These are phyloP conservation scores for Melaleuca quinquenervia DNA, from an alignment of 345 rosid species.

Conservation along the genomic window DNA sequence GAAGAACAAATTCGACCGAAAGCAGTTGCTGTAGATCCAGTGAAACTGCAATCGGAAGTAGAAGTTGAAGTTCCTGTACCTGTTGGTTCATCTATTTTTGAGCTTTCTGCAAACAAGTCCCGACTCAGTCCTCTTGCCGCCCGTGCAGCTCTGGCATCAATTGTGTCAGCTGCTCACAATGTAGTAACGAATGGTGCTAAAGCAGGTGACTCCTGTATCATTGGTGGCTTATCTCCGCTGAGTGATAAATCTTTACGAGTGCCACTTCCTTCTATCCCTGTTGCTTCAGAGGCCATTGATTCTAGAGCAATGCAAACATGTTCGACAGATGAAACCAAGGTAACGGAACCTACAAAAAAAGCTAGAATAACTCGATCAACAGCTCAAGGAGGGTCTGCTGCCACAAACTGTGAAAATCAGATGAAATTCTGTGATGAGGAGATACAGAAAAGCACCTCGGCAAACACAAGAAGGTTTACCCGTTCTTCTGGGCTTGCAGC, in stretches of 20 bases:
- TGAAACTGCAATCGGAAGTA: background rate
- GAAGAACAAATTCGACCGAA: background rate
- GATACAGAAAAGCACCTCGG: background rate
- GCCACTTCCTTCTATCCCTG: background rate
- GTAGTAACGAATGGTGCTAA: background rate
- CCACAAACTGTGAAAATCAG: background rate
- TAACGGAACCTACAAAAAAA: background rate
- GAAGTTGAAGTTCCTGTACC: background rate
- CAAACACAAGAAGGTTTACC: background rate
- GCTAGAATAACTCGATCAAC: constrained; percentile 9
- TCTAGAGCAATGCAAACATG: background rate
- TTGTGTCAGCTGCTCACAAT: background rate
- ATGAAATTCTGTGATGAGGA: background rate
- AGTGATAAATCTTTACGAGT: background rate
- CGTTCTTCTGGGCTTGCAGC: background rate
- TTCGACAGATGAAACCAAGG: background rate
- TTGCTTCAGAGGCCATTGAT: background rate
- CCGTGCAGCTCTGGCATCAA: constrained; percentile 17
- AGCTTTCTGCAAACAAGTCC: constrained; percentile 2
- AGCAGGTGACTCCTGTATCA: background rate
- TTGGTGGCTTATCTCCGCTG: background rate
- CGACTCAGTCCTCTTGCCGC: constrained; percentile 20
- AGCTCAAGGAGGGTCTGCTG: background rate
- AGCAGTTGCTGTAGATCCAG: background rate
- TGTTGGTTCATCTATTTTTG: background rate